Evolutionary conservation across 2,329 filamentous ascomycete genomes (phyloP), one percentile per base, ranked within the genome.

Genomic region (Phialocephala sp.): DNA sequence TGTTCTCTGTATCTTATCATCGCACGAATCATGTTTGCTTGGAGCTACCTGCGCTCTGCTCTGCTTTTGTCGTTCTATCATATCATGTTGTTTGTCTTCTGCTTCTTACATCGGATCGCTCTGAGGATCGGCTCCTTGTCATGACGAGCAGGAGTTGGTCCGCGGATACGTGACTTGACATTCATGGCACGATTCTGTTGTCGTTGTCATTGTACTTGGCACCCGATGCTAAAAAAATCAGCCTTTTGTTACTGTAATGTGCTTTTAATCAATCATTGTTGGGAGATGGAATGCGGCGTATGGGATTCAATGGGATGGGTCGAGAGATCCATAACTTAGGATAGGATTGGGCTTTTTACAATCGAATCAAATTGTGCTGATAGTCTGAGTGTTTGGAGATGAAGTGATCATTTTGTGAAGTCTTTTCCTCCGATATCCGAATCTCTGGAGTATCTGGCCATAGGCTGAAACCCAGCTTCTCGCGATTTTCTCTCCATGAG

Each of bases 1-100:
- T 59, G 47, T 62, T 67, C 60, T 64, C 39, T 67, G 65, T 67
- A 67, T 64, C 60, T 54, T 67, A 67, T 37, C 61, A 58, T 58
- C 57, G 61, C 61, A 54, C 61, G 52, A 52, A 39, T 57, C 41
- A 60, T 60, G 59, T 50, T 67, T 67, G 41, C 55, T 24, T 60
- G 62, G 60, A 39, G 59, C 55, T 57, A 24, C 50, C 41, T 57
- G 58, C 55, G 47, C 57, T 27, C 52, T 59, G 57, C 14, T 58
- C 20, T 62, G 61, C 55, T 47, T n/a, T 11, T 54, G 43, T 37
- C 32, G 32, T 54, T 41, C n/a, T n/a, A n/a, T n/a, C n/a, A n/a
- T n/a, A n/a, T n/a, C 20, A 18, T 18, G 50, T 18, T 54, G 15
- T 35, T 41, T 36, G 22, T 11, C 27, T 59, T 52, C 55, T 47